These are phyloP conservation scores for Irpex lacteus DNA, from an alignment of 1,284 basidiomycete species.

Conservation along the genomic window DNA sequence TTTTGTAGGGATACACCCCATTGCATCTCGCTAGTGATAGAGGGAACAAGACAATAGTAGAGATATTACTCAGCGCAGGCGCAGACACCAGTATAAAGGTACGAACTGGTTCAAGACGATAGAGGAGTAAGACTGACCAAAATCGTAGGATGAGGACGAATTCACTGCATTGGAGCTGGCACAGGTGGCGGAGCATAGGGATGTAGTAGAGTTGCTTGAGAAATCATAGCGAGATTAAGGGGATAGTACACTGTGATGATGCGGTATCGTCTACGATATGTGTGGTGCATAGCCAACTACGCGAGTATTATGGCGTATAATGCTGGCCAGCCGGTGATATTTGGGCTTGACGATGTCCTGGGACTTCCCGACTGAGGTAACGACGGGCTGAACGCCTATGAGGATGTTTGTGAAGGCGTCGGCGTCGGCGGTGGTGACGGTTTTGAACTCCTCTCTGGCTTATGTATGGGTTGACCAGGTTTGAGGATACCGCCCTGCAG, in stretches of 20 bases:
- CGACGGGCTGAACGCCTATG: background rate
- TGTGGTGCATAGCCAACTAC: background rate
- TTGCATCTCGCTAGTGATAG: constrained; percentile 85
- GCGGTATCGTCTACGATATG: constrained; percentile 5
- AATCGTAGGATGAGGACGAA: constrained; percentile 65
- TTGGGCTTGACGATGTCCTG: background rate
- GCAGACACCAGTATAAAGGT: constrained; percentile 68
- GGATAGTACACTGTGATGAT: background rate
- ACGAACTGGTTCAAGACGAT: constrained; percentile 7
- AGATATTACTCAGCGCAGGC: constrained; percentile 60
- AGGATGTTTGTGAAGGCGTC: background rate
- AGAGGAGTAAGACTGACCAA: background rate
- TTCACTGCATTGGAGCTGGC: constrained; percentile 68
- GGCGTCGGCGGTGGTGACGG: background rate
- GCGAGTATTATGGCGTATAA: background rate
- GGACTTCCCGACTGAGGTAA: background rate
- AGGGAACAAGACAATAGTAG: constrained; percentile 59
- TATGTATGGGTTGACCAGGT: constrained; percentile 11
- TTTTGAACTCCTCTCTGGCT: background rate
- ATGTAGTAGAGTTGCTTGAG: constrained; percentile 52
- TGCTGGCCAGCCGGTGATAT: background rate
- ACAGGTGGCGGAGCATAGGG: constrained; percentile 59
- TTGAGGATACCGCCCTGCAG: constrained; percentile 36
- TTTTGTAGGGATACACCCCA: constrained; percentile 74
- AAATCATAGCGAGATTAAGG: background rate